Conservation (phyloP, 371 early-diverging fungal genomes). For the Apophysomyces sp. region DNA sequence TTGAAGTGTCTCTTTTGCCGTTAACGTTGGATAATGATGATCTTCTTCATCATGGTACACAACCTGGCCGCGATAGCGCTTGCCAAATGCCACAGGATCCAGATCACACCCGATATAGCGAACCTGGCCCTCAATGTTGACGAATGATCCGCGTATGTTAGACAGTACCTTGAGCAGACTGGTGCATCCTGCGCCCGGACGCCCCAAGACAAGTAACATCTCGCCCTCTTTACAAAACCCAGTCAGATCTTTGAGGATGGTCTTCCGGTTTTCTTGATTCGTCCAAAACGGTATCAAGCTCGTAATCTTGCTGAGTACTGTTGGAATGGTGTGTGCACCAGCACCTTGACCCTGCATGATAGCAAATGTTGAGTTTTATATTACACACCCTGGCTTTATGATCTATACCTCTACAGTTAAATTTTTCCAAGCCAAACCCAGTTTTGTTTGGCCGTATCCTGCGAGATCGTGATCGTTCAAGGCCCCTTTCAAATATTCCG, state of each 20-base stretch:
- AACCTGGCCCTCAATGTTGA: constrained; percentile 34
- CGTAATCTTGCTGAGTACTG: constrained; percentile 10
- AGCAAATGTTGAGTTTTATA: constrained; percentile 1
- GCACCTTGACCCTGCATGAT: constrained; percentile 15
- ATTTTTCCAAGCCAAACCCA: constrained; percentile 39
- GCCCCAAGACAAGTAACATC: constrained; percentile 55
- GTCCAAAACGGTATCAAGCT: constrained; percentile 7
- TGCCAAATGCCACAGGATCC: constrained; percentile 32
- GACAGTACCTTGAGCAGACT: constrained; percentile 48
- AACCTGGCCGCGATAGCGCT: constrained; percentile 44
- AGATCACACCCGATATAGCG: constrained; percentile 36
- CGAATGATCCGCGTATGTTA: constrained; percentile 38
- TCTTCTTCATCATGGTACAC: constrained; percentile 55
- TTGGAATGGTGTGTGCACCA: constrained; percentile 21
- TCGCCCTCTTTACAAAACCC: constrained; percentile 52
- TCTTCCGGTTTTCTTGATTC: constrained; percentile 1
- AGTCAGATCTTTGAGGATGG: constrained; percentile 30
- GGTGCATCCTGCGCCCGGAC: constrained; percentile 55
- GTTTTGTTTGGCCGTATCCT: constrained; percentile 19
- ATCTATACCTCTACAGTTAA: constrained; percentile 31
- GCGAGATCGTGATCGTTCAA: constrained; percentile 4
- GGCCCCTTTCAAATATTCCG: constrained; percentile 7
- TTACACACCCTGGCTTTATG: too few species aligned
- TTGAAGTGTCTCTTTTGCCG: constrained; percentile 47
- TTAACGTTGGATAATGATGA: constrained; percentile 43